phyloP scores from a whole-genome alignment of 2,329 filamentous ascomycete genomes.

The Fusarium acutatum region DNA sequence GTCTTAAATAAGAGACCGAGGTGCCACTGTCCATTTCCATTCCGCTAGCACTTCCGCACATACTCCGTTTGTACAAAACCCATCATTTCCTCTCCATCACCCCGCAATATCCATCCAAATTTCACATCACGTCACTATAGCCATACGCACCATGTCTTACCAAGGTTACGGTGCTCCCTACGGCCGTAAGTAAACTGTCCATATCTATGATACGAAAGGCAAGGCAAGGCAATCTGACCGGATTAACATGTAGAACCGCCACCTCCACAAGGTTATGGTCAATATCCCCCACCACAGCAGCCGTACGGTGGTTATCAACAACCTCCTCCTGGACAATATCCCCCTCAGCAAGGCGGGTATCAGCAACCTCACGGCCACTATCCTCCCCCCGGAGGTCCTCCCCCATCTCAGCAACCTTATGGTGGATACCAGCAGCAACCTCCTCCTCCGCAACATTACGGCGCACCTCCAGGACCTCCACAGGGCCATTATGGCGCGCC shows the following conservation, averaged over 20 bases:
- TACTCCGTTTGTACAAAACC: constrained; percentile 8
- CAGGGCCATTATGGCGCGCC: constrained; percentile 53
- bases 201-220: background rate
- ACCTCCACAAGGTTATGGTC: constrained; percentile 52
- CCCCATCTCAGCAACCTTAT: constrained; percentile 43
- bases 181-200: constrained; percentile 47
- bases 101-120: constrained; percentile 10
- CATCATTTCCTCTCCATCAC: constrained; percentile 11
- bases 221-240: constrained; percentile 15
- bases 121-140: constrained; percentile 2
- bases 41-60: background rate
- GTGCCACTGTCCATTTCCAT: constrained; percentile 19
- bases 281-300: constrained; percentile 43
- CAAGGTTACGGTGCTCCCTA: constrained; percentile 45
- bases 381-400: constrained; percentile 45
- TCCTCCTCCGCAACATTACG: constrained; percentile 45
- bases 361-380: constrained; percentile 47
- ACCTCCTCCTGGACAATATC: constrained; percentile 44
- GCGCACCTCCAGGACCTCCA: constrained; percentile 43
- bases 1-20: constrained; percentile 25
- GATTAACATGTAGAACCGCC: constrained; percentile 33
- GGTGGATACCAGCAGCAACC: constrained; percentile 46
- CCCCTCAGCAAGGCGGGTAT: constrained; percentile 46
- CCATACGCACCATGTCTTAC: constrained; percentile 48
- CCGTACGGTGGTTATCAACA: constrained; percentile 48